Evolutionary conservation across 192 early-diverging fungal genomes (phyloP).

Genomic region (Coemansia umbellata): DNA sequence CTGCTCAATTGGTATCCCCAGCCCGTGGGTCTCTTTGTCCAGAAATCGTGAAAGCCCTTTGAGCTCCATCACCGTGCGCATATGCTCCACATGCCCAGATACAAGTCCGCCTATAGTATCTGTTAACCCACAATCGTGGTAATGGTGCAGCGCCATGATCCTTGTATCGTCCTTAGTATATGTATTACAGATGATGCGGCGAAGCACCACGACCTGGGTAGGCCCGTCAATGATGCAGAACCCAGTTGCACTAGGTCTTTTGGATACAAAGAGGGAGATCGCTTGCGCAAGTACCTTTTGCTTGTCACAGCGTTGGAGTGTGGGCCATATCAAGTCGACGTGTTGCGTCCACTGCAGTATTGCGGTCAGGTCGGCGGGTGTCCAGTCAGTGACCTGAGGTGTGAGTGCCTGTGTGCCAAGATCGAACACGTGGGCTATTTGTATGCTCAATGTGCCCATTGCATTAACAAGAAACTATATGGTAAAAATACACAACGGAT

Average conservation of each 20-base stretch:
- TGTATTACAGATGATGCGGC: slow-evolving; percentile 8
- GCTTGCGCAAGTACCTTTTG: neutral
- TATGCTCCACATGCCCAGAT: neutral
- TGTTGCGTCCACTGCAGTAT: slow-evolving; percentile 28
- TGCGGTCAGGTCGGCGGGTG: neutral
- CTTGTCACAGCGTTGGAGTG: slow-evolving; percentile 4
- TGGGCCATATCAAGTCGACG: slow-evolving; percentile 27
- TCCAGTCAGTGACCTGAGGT: slow-evolving; percentile 1
- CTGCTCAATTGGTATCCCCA: neutral
- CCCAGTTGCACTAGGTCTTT: neutral
- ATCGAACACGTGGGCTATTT: slow-evolving; percentile 25
- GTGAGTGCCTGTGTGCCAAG: slow-evolving; percentile 11
- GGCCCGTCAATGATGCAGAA: neutral
- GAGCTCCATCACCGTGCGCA: neutral
- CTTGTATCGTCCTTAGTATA: slow-evolving; percentile 6
- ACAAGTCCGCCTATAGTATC: neutral
- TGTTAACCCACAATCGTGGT: neutral
- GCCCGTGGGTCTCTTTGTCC: neutral
- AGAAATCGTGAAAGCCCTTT: neutral
- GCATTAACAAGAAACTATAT: neutral
- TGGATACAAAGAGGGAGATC: neutral
- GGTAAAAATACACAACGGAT: no score
- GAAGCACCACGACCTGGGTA: slow-evolving; percentile 3
- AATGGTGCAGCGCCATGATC: slow-evolving; percentile 13
- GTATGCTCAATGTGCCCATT: slow-evolving; percentile 27